Evolutionary conservation across 495 filamentous ascomycete species (phyloP).

Genomic region (Penicilliopsis zonata): DNA sequence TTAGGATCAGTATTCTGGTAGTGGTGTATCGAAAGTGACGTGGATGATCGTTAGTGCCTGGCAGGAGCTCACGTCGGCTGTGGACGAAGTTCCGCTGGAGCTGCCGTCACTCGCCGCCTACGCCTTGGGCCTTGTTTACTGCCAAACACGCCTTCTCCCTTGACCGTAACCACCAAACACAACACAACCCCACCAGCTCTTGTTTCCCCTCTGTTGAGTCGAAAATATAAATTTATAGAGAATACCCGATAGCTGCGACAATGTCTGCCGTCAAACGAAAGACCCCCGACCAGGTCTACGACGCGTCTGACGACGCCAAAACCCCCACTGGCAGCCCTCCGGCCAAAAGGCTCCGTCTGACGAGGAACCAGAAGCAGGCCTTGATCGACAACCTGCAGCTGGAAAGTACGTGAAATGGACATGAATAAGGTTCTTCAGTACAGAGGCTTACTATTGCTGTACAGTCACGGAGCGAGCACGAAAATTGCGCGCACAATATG

Average conservation of each 20-base stretch:
- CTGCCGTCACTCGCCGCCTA: slow-evolving; percentile 8
- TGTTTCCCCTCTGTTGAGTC: too few species aligned
- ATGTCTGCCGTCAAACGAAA: slow-evolving; percentile 47
- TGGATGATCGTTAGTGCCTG: too few species aligned
- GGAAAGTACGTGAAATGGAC: slow-evolving; percentile 76
- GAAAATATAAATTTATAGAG: too few species aligned
- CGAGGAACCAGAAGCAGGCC: slow-evolving; percentile 71
- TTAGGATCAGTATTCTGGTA: too few species aligned
- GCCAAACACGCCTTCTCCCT: slow-evolving; percentile 9
- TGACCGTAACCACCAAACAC: slow-evolving; percentile 4
- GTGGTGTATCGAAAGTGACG: too few species aligned
- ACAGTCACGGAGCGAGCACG: slow-evolving; percentile 84
- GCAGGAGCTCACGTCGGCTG: too few species aligned
- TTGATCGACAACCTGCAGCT: slow-evolving; percentile 87
- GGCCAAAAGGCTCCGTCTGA: slow-evolving; percentile 54
- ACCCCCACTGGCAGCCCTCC: slow-evolving; percentile 46
- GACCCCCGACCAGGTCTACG: slow-evolving; percentile 35
- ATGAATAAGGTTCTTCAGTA: too few species aligned
- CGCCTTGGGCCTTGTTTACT: slow-evolving; percentile 21
- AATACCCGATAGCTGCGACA: too few species aligned
- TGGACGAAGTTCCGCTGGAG: too few species aligned
- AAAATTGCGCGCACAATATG: slow-evolving; percentile 84
- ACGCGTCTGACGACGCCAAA: slow-evolving; percentile 19
- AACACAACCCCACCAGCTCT: slow-evolving; percentile 4
- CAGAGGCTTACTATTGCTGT: slow-evolving; percentile 7